Percentiles rank a stretch among this genome's conserved stretches.
Conservation (phyloP, 306 rosid species). For the Castanea crenata region DNA sequence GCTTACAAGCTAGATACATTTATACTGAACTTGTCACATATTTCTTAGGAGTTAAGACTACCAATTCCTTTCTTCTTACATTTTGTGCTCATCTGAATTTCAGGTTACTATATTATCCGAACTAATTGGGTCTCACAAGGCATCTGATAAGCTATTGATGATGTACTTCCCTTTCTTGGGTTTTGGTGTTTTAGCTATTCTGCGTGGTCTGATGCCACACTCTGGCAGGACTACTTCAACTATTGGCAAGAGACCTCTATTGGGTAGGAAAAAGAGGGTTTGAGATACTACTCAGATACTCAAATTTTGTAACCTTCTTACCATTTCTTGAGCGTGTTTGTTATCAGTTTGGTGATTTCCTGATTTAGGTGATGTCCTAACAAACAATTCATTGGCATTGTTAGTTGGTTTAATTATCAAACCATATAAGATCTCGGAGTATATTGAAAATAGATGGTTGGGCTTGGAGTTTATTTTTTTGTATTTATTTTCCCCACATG, state of each 20-base stretch:
- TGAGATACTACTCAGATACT: constrained; percentile 18
- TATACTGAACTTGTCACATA: no score
- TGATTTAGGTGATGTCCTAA: background rate
- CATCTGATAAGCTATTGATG: constrained; percentile 54
- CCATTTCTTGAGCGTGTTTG: background rate
- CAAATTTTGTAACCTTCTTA: background rate
- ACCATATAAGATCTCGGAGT: background rate
- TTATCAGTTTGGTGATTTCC: background rate
- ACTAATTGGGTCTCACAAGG: constrained; percentile 48
- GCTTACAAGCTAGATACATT: no score
- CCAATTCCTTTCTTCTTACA: background rate
- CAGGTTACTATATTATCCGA: constrained; percentile 66
- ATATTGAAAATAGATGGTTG: background rate
- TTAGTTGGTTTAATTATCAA: background rate
- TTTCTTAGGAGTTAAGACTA: background rate
- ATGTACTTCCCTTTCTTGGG: constrained; percentile 58
- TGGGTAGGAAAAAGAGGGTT: constrained; percentile 55
- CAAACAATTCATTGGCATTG: background rate
- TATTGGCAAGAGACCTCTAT: constrained; percentile 30
- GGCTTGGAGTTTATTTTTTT: background rate
- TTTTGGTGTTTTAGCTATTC: constrained; percentile 48
- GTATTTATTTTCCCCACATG: background rate
- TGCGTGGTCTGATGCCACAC: constrained; percentile 53
- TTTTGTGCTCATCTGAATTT: constrained; percentile 22
- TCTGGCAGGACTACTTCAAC: constrained; percentile 32